Conservation (phyloP, 2,329 filamentous ascomycete species). For the Sporothrix pseudoabietina region DNA sequence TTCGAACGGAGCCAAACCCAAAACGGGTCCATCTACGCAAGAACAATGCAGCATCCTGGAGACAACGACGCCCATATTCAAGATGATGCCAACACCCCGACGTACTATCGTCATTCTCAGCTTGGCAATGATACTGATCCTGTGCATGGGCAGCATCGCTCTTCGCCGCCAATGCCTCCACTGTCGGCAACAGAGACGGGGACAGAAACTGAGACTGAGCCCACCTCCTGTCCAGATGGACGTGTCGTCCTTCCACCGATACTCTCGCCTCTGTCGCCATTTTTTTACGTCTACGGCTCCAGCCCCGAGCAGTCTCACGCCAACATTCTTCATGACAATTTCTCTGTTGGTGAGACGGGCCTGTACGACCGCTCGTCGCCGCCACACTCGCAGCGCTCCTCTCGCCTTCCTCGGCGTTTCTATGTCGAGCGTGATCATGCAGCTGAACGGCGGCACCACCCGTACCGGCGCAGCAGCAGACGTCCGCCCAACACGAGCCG, state of each 20-base stretch:
- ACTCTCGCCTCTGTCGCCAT: constrained; percentile 3
- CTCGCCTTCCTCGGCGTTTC: neutral
- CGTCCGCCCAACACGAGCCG: neutral
- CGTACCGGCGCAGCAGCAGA: neutral
- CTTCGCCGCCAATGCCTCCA: too few relatives aligned
- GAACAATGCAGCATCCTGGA: neutral
- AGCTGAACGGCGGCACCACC: constrained; percentile 1
- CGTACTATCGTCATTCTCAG: neutral
- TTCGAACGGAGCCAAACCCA: neutral
- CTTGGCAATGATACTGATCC: neutral
- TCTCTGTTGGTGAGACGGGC: neutral
- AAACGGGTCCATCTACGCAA: neutral
- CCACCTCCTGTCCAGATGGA: neutral
- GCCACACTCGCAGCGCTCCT: neutral
- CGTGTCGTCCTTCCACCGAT: neutral
- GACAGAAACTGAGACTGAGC: neutral
- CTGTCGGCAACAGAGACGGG: neutral
- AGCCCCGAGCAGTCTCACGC: neutral
- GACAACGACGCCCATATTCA: neutral
- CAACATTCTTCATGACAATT: neutral
- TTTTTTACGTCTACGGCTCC: neutral
- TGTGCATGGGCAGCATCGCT: too few relatives aligned
- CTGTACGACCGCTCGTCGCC: neutral
- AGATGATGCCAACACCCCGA: neutral
- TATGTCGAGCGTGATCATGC: neutral